Percentiles rank a stretch among this genome's conserved stretches.
These are phyloP conservation scores for Oryza rufipogon DNA, from an alignment of 176 grass and related monocot species.

Conservation along the genomic window DNA sequence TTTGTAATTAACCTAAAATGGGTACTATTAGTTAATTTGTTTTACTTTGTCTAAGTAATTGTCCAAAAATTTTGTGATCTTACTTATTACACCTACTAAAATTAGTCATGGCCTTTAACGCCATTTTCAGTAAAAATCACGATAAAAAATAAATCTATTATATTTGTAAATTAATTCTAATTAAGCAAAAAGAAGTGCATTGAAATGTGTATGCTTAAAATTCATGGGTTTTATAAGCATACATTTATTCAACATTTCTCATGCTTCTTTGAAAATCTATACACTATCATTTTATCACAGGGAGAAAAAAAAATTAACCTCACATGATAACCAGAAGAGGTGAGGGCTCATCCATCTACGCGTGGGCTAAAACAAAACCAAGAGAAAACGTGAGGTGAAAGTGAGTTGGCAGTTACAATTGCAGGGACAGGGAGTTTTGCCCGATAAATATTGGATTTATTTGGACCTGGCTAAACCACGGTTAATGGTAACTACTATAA, in stretches of 20 bases:
- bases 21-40: not conserved
- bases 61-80: not conserved
- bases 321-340: not conserved
- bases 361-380: not conserved
- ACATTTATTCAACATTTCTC: not conserved
- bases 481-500: conserved; percentile 18
- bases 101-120: too few relatives aligned
- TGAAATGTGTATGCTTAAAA: not conserved
- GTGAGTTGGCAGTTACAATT: not conserved
- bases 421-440: not conserved
- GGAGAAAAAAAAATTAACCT: not conserved
- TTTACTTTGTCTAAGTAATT: not conserved
- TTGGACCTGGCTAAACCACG: conserved; percentile 9
- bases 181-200: not conserved
- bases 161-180: not conserved
- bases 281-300: not conserved
- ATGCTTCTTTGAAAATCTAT: not conserved
- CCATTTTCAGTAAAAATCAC: too few relatives aligned
- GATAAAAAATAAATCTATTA: not conserved
- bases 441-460: not conserved
- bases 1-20: not conserved
- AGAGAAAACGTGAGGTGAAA: not conserved
- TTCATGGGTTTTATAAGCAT: not conserved
- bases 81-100: not conserved
- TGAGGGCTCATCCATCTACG: not conserved